Conservation (phyloP, 176 grass and related monocot genomes). For the Triticum dicoccoides region DNA sequence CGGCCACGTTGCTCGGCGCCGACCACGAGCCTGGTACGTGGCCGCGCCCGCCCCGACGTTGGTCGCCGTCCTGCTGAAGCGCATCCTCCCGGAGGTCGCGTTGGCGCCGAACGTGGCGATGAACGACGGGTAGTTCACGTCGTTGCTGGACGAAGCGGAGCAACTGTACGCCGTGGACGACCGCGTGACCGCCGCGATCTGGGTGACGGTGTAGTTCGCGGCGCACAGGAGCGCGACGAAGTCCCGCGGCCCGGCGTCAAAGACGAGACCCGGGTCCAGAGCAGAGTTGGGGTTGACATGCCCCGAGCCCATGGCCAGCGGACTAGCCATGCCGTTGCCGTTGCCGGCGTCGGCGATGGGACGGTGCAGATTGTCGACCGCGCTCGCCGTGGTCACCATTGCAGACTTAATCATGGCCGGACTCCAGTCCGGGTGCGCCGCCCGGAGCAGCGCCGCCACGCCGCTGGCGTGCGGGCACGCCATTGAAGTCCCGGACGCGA, state of each 20-base stretch:
- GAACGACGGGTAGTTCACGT: conserved; percentile 52
- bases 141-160: conserved; percentile 1
- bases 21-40: background rate
- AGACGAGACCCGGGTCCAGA: conserved; percentile 59
- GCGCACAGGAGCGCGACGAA: conserved; percentile 55
- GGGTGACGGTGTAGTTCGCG: conserved; percentile 48
- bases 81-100: background rate
- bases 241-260: conserved; percentile 37
- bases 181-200: conserved; percentile 49
- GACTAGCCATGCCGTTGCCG: conserved; percentile 7
- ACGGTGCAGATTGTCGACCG: conserved; percentile 16
- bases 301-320: conserved; percentile 59
- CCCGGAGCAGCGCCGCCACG: conserved; percentile 36
- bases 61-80: conserved; percentile 35
- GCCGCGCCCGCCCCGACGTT: background rate
- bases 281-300: conserved; percentile 55
- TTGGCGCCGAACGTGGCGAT: conserved; percentile 23
- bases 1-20: conserved; percentile 15
- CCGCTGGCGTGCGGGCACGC: conserved; percentile 40
- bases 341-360: conserved; percentile 33
- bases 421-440: conserved; percentile 29
- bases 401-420: conserved; percentile 35
- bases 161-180: conserved; percentile 24
- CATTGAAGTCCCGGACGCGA: conserved; percentile 47
- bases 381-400: conserved; percentile 43